phyloP scores from a whole-genome alignment of 345 rosid species.

The Eucalyptus curtisii region DNA sequence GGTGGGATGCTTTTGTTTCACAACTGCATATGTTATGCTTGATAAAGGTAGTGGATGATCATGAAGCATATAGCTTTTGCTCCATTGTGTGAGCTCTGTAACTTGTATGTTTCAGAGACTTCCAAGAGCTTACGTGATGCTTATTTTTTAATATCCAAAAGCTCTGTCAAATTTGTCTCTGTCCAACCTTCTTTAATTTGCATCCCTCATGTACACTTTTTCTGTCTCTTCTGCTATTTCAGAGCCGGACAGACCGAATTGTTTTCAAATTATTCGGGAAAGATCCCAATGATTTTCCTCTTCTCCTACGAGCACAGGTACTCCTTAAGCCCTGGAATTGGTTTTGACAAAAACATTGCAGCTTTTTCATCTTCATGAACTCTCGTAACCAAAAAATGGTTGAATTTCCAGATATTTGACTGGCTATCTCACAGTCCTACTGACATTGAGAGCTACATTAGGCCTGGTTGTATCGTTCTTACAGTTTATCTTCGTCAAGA shows the following conservation, averaged over 20 bases:
- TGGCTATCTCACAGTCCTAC: conserved; percentile 96
- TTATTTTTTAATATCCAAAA: not conserved
- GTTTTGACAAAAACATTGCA: not conserved
- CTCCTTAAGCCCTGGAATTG: not conserved
- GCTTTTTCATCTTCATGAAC: not conserved
- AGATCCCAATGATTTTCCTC: conserved; percentile 90
- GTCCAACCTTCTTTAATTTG: not conserved
- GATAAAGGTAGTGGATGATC: not conserved
- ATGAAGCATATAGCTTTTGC: not conserved
- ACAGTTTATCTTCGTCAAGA: conserved; percentile 82
- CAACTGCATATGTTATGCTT: not conserved
- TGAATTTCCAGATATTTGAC: conserved; percentile 66
- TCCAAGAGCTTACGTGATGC: not conserved
- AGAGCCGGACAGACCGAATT: conserved; percentile 93
- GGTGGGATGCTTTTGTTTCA: not conserved
- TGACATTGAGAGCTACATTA: conserved; percentile 97
- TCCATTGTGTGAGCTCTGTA: not conserved
- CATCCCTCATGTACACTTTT: not conserved
- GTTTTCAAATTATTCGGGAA: conserved; percentile 92
- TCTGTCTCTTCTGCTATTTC: conserved; percentile 9
- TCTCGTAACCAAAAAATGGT: not conserved
- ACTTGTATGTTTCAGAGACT: not conserved
- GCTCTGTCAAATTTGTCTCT: not conserved
- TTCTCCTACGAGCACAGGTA: conserved; percentile 83
- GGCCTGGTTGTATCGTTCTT: conserved; percentile 90